A percentile compares a stretch with the other conserved stretches of the same genome.
phyloP scores from a whole-genome alignment of 2,329 filamentous ascomycete species.

The Botrytis fabae region DNA sequence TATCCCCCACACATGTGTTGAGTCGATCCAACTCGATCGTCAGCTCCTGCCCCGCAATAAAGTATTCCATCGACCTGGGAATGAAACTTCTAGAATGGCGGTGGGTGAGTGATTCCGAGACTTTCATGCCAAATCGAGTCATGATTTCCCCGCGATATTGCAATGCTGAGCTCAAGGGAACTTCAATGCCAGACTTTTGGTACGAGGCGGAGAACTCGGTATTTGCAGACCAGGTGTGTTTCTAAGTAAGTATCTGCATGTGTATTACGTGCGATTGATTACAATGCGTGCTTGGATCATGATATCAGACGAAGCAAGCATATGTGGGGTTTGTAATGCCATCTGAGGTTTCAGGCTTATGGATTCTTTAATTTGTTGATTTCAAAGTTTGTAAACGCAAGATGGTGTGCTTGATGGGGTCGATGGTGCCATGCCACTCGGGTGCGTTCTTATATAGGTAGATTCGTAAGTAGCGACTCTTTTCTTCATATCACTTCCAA shows the following conservation, averaged over 20 bases:
- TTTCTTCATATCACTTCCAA: not conserved
- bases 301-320: conserved; percentile 5
- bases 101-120: not conserved
- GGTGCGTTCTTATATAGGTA: conserved; percentile 15
- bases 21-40: not conserved
- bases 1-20: not conserved
- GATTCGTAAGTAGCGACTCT: not conserved
- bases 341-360: conserved; percentile 7
- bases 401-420: conserved; percentile 22
- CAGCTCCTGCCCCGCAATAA: not conserved
- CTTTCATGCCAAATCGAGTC: not conserved
- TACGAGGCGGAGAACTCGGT: not conserved
- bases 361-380: conserved; percentile 10
- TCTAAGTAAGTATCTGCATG: not conserved
- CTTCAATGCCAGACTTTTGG: not conserved
- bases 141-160: not conserved
- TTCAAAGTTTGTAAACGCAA: not conserved
- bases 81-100: not conserved
- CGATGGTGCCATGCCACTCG: conserved; percentile 23
- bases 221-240: not conserved
- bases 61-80: not conserved
- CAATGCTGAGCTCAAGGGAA: not conserved
- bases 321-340: not conserved
- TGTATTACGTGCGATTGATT: not conserved
- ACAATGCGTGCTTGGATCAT: not conserved